Conservation (phyloP, 768 basidiomycete genomes). For the Boletellus emodensis region DNA sequence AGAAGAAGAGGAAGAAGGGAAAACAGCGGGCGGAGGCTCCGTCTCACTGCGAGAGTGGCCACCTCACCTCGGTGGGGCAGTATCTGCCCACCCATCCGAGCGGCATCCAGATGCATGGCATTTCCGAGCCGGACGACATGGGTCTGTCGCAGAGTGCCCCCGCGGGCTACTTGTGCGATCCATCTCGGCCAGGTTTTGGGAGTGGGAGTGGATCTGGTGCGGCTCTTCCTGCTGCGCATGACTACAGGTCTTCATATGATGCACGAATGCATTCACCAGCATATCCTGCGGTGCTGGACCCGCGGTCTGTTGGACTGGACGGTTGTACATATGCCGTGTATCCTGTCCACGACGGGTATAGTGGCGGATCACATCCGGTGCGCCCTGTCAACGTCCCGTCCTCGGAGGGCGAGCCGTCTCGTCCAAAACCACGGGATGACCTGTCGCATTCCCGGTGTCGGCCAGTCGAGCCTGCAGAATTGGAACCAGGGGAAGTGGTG, state of each 20-base stretch:
- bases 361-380: neutral
- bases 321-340: neutral
- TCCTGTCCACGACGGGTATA: neutral
- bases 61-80: neutral
- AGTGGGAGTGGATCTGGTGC: slow-evolving; percentile 17
- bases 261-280: slow-evolving; percentile 1
- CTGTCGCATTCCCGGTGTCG: neutral
- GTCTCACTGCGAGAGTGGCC: slow-evolving; percentile 7
- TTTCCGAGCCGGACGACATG: slow-evolving; percentile 18
- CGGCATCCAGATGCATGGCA: slow-evolving; percentile 16
- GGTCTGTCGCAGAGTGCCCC: slow-evolving; percentile 12
- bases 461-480: slow-evolving; percentile 4
- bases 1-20: slow-evolving; percentile 29
- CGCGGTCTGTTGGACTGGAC: slow-evolving; percentile 3
- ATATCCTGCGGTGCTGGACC: slow-evolving; percentile 15
- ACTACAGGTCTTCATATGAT: neutral
- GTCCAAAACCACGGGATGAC: neutral
- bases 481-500: slow-evolving; percentile 27
- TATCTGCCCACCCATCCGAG: neutral
- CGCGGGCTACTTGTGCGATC: slow-evolving; percentile 9
- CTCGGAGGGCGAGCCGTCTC: slow-evolving; percentile 4
- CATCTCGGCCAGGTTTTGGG: slow-evolving; percentile 17
- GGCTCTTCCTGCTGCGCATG: slow-evolving; percentile 6
- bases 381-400: neutral
- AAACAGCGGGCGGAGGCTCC: slow-evolving; percentile 20